A percentile compares a stretch with the other conserved stretches of the same genome.
These are phyloP conservation scores for Xylaria acuta DNA, from an alignment of 495 filamentous ascomycete genomes.

Conservation along the genomic window DNA sequence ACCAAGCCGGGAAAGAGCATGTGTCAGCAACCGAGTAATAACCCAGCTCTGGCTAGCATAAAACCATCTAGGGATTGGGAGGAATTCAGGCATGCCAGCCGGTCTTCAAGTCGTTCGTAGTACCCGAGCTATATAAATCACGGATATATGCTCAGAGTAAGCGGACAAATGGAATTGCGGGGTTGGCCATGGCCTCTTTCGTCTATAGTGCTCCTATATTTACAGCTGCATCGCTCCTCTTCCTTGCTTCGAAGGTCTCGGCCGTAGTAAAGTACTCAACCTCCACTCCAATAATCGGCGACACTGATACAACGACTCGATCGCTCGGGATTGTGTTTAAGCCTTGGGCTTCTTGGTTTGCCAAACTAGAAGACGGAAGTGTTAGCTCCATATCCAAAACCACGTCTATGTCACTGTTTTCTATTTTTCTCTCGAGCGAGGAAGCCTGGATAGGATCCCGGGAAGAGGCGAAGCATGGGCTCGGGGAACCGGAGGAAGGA, in stretches of 20 bases:
- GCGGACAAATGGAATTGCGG: conserved; percentile 27
- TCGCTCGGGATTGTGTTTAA: conserved; percentile 37
- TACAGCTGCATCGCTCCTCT: conserved; percentile 30
- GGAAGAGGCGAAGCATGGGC: not conserved
- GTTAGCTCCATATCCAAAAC: not conserved
- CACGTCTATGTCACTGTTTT: not conserved
- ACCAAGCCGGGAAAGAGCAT: not conserved
- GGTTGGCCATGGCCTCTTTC: conserved; percentile 28
- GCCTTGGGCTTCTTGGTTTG: conserved; percentile 76
- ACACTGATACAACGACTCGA: not conserved
- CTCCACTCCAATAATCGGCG: not conserved
- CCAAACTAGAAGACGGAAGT: conserved; percentile 64
- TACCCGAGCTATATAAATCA: not conserved
- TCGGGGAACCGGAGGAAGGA: too few relatives aligned
- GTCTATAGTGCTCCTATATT: conserved; percentile 40
- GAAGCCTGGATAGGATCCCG: not conserved
- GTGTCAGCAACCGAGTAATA: not conserved
- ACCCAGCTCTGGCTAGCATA: not conserved
- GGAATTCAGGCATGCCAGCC: not conserved
- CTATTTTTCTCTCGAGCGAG: not conserved
- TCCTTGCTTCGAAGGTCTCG: not conserved
- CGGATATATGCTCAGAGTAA: not conserved
- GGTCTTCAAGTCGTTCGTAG: not conserved
- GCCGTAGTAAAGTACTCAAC: not conserved
- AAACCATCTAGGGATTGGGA: not conserved